These are phyloP conservation scores for Camellia oleifera DNA, from an alignment of 179 eudicot species.

Conservation along the genomic window DNA sequence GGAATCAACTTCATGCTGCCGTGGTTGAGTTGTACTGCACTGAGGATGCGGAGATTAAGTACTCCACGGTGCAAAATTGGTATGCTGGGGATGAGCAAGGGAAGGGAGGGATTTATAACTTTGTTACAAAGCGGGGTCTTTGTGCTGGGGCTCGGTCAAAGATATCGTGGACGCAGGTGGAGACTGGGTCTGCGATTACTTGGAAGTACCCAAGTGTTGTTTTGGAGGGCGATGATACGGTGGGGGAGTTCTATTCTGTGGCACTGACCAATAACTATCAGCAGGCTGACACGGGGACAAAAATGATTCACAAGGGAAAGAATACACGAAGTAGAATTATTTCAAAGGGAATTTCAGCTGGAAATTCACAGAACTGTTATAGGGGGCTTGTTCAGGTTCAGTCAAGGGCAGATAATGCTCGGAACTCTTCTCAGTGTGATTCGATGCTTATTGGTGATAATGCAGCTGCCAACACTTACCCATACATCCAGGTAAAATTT, in stretches of 20 bases:
- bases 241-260: slow-evolving; percentile 96
- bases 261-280: slow-evolving; percentile 89
- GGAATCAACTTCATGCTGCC: slow-evolving; percentile 94
- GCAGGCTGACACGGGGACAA: slow-evolving; percentile 95
- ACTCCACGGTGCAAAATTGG: slow-evolving; percentile 97
- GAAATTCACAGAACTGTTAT: slow-evolving; percentile 78
- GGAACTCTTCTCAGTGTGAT: slow-evolving; percentile 91
- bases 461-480: slow-evolving; percentile 96
- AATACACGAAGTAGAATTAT: slow-evolving; percentile 90
- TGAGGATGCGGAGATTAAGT: slow-evolving; percentile 77
- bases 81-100: slow-evolving; percentile 95
- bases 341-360: slow-evolving; percentile 96
- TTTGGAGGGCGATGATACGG: slow-evolving; percentile 86
- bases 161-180: slow-evolving; percentile 99
- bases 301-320: slow-evolving; percentile 97
- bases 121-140: slow-evolving; percentile 89
- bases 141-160: slow-evolving; percentile 80
- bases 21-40: slow-evolving; percentile 88
- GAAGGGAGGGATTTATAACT: slow-evolving; percentile 83
- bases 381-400: slow-evolving; percentile 91
- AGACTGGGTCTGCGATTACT: slow-evolving; percentile 98
- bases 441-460: slow-evolving; percentile 94
- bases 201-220: slow-evolving; percentile 99
- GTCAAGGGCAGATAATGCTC: slow-evolving; percentile 79
- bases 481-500: slow-evolving; percentile 76